Base-by-base conservation (phyloP, 2,329 filamentous ascomycete species). In the Venturia oleaginea region DNA sequence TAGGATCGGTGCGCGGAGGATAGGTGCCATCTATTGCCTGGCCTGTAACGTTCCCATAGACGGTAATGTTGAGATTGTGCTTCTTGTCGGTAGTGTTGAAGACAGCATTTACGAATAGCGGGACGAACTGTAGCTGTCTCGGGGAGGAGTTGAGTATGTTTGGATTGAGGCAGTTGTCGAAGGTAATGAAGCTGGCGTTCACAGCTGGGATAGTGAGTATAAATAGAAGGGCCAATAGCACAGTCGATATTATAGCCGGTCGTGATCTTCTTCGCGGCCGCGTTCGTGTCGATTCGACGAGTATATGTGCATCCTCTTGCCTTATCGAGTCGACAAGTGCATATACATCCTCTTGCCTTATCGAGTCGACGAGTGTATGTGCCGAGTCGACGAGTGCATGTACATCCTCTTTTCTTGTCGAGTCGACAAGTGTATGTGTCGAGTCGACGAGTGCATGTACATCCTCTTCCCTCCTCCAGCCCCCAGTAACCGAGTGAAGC, bases 41-140 rank as follows among this genome's bases (percentile, higher is more conserved):
- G 59, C 94, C 94, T 10, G 88, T 90, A 37, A 97, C 91, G 75
- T 97, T 97, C 62, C 92, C 93, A 79, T 91, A 97, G 59, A 96
- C 83, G 1, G 86, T 94, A 64, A 97, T 79, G 67, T 84, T 86
- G 60, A 99, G 80, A 48, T 82, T 84, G 72, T 92, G 85, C 61
- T 78, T 81, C 4, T 83, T 74, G 67, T 83, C 77, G 17, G 78
- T 74, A 34, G 83, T 81, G 70, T 91, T 83, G 78, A 96, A 96
- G 24, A 78, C 77, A 65, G 90, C 93, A 70, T 90, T 86, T 65
- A 94, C 84, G 69, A 84, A 86, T 42, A 87, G 75, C 2, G 94
- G 92, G 15, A 86, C 80, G 79, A 93, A 96, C 78, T 97, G 92
- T 38, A 97, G 82, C 67, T 83, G 83, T 42, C 78, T 75, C 57